Evolutionary conservation across 1,284 basidiomycete species (phyloP).

Genomic region (Pascua guehoae): DNA sequence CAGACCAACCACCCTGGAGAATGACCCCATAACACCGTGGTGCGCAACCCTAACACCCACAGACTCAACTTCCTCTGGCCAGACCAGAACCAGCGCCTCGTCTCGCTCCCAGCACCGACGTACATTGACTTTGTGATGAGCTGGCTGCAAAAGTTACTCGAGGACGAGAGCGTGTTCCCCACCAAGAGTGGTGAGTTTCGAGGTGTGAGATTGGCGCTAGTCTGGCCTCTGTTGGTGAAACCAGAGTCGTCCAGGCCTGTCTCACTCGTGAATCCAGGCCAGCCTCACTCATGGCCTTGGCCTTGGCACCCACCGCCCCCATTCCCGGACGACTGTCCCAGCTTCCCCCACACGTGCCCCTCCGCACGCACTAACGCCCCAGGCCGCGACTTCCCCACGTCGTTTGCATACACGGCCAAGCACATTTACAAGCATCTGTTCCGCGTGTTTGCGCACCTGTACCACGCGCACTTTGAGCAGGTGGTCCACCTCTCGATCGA

Average conservation of each 20-base stretch:
- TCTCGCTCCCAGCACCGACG: slow-evolving; percentile 88
- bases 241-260: not conserved
- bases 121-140: slow-evolving; percentile 99
- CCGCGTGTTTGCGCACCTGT: slow-evolving; percentile 95
- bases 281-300: not conserved
- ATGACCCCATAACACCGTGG: too few species aligned
- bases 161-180: slow-evolving; percentile 90
- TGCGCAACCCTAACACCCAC: slow-evolving; percentile 2
- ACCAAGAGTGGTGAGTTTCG: slow-evolving; percentile 78
- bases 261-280: not conserved
- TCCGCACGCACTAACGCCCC: slow-evolving; percentile 8
- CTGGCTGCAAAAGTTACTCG: slow-evolving; percentile 90
- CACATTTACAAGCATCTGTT: slow-evolving; percentile 96
- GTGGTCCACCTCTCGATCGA: slow-evolving; percentile 90
- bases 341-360: not conserved
- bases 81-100: slow-evolving; percentile 88
- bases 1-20: too few species aligned
- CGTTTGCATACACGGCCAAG: slow-evolving; percentile 88
- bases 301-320: too few species aligned
- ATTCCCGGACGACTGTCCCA: too few species aligned
- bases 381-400: slow-evolving; percentile 87
- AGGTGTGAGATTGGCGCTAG: not conserved
- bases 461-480: slow-evolving; percentile 88
- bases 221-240: not conserved
- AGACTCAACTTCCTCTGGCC: slow-evolving; percentile 98